phyloP scores from a whole-genome alignment of 306 rosid genomes.

The Arachis stenosperma region DNA sequence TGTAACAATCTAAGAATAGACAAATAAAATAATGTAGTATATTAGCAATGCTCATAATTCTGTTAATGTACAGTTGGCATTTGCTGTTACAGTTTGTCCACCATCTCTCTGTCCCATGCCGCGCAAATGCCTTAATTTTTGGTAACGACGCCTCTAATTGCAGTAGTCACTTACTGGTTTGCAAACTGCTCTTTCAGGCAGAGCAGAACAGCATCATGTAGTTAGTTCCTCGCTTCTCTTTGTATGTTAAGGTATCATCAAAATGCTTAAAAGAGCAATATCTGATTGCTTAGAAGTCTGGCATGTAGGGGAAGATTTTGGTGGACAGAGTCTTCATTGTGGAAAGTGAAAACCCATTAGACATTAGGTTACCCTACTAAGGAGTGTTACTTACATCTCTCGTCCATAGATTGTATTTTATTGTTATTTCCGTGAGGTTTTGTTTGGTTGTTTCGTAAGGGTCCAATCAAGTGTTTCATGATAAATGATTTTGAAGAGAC shows the following conservation, averaged over 20 bases:
- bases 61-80: conserved; percentile 47
- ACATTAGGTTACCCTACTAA: conserved; percentile 21
- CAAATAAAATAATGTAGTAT: conserved; percentile 59
- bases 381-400: conserved; percentile 28
- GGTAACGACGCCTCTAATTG: conserved; percentile 11
- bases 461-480: conserved; percentile 4
- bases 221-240: conserved; percentile 1
- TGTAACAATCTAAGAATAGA: conserved; percentile 82
- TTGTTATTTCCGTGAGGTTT: conserved; percentile 30
- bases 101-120: background rate
- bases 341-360: conserved; percentile 12
- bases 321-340: conserved; percentile 21
- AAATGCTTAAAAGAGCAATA: conserved; percentile 24
- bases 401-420: conserved; percentile 29
- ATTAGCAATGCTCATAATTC: conserved; percentile 34
- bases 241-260: conserved; percentile 25
- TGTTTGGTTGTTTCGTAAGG: conserved; percentile 9
- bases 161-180: background rate
- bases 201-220: conserved; percentile 29
- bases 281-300: conserved; percentile 24
- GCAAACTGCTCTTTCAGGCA: conserved; percentile 14
- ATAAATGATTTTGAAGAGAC: conserved; percentile 1
- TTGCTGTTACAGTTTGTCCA: conserved; percentile 26
- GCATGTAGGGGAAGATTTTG: conserved; percentile 14
- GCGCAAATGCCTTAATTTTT: conserved; percentile 4